Percentiles rank a stretch among this genome's conserved stretches.
phyloP scores from a whole-genome alignment of 805 yeast species.

The Ogataea ramenticola region DNA sequence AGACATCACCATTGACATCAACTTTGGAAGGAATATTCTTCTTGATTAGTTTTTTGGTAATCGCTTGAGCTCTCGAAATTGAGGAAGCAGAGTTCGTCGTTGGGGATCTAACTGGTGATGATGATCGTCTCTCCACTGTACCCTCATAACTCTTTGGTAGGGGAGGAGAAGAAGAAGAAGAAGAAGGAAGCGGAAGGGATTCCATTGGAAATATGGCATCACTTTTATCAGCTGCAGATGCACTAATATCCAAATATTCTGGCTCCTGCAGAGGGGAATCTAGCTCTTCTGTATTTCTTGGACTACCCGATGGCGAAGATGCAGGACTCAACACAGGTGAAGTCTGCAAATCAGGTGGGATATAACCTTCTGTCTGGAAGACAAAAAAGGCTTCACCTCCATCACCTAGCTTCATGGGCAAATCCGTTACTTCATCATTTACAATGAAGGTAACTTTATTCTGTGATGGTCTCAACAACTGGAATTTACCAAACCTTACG shows the following conservation, averaged over 20 bases:
- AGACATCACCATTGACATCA: conserved; percentile 83
- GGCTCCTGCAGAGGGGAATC: conserved; percentile 33
- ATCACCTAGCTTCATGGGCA: conserved; percentile 95
- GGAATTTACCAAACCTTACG: conserved; percentile 92
- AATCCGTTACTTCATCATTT: conserved; percentile 70
- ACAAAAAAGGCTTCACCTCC: conserved; percentile 98
- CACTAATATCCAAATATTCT: conserved; percentile 42
- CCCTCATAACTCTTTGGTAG: conserved; percentile 5
- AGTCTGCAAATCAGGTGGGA: conserved; percentile 74
- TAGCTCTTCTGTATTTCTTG: conserved; percentile 12
- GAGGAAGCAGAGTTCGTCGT: conserved; percentile 11
- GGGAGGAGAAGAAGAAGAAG: conserved; percentile 5
- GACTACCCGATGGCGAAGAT: conserved; percentile 46
- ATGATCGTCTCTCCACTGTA: not conserved
- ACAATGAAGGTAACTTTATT: conserved; percentile 87
- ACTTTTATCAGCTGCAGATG: not conserved
- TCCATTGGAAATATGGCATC: not conserved
- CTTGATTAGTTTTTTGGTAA: conserved; percentile 57
- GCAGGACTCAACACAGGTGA: conserved; percentile 75
- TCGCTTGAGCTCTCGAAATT: conserved; percentile 50
- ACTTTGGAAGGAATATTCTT: conserved; percentile 82
- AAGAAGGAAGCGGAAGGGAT: conserved; percentile 1
- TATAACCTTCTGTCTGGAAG: conserved; percentile 70
- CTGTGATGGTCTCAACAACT: conserved; percentile 86
- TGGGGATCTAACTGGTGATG: conserved; percentile 7